Percentiles rank a stretch among this genome's conserved stretches.
Conservation (phyloP, 1,284 basidiomycete genomes). For the Porodaedalea pini region DNA sequence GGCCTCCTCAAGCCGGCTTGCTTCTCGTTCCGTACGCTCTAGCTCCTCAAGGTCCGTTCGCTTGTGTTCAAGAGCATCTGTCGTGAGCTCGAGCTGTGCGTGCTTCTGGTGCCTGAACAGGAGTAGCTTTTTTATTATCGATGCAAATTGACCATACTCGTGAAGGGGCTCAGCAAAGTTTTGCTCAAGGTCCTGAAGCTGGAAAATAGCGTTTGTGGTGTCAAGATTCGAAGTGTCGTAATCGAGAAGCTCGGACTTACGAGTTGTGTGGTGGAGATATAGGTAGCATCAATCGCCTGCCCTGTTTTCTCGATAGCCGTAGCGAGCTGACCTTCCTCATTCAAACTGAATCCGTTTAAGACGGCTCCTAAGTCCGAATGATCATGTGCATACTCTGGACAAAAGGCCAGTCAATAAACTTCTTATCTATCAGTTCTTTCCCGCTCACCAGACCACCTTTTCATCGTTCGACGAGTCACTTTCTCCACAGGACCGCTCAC, state of each 20-base stretch:
- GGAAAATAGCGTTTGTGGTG: slow-evolving; percentile 15
- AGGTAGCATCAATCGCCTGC: slow-evolving; percentile 93
- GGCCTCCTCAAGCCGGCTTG: slow-evolving; percentile 85
- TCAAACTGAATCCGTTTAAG: slow-evolving; percentile 93
- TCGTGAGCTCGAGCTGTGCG: slow-evolving; percentile 95
- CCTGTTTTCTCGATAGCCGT: slow-evolving; percentile 88
- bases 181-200: slow-evolving; percentile 90
- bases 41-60: slow-evolving; percentile 85
- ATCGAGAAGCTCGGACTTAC: slow-evolving; percentile 44
- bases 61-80: slow-evolving; percentile 86
- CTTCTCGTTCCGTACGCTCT: slow-evolving; percentile 91
- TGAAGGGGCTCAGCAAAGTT: slow-evolving; percentile 94
- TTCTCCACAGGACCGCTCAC: slow-evolving; percentile 92
- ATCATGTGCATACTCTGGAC: slow-evolving; percentile 79
- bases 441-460: slow-evolving; percentile 84
- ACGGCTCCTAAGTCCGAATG: slow-evolving; percentile 94
- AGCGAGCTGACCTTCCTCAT: slow-evolving; percentile 72
- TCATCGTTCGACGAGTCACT: slow-evolving; percentile 86
- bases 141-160: slow-evolving; percentile 93
- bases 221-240: not conserved
- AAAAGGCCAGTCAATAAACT: not conserved
- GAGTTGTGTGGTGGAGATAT: slow-evolving; percentile 86
- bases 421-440: not conserved
- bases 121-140: slow-evolving; percentile 91
- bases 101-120: slow-evolving; percentile 98